Evolutionary conservation across 1,139 yeast genomes (phyloP), one percentile per base, ranked within the genome.

Genomic region (Pichia sp.): DNA sequence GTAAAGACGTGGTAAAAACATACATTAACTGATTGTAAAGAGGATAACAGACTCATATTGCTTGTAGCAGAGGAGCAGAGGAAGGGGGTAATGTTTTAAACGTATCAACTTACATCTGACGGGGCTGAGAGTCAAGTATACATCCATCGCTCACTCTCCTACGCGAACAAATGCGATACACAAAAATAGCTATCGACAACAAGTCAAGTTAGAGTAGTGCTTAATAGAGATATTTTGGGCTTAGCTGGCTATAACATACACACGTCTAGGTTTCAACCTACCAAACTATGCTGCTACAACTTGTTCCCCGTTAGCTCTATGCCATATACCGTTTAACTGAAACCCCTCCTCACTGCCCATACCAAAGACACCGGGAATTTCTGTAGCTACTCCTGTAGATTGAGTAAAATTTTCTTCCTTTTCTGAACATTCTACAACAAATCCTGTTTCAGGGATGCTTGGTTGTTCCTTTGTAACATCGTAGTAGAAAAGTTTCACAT

Each of bases 291-390:
- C 30, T 7, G 30, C 30, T 14, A 28, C 48, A 1, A 52, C 28
- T 6, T 41, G 43, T 47, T 73, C 79, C 0, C 78, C 77, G 3
- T 67, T 60, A 1, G 76, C 64, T 28, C 55, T 56, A 53, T 71
- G 69, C 50, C 64, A 62, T 12, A 68, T 56, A 0, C 62, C 67
- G 47, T 73, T 61, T 39, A 61, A 53, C 9, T 40, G 45, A 45
- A 71, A 68, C 1, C 79, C 80, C 7, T 43, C 44, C 47, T 74
- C 79, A 34, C 70, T 60, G 1, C 79, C 79, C 40, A 69, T 54
- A 2, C 76, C 74, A 50, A 70, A 64, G 3, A 62, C 54, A 3
- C 56, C 55, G 18, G 54, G 61, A 12, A 52, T 30, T 5, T 52
- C 45, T 1, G 36, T 37, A 19, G 48, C 40, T 2, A 26, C 15